Evolutionary conservation across 441 rosid species (phyloP).

Genomic region (Erodium moschatum): DNA sequence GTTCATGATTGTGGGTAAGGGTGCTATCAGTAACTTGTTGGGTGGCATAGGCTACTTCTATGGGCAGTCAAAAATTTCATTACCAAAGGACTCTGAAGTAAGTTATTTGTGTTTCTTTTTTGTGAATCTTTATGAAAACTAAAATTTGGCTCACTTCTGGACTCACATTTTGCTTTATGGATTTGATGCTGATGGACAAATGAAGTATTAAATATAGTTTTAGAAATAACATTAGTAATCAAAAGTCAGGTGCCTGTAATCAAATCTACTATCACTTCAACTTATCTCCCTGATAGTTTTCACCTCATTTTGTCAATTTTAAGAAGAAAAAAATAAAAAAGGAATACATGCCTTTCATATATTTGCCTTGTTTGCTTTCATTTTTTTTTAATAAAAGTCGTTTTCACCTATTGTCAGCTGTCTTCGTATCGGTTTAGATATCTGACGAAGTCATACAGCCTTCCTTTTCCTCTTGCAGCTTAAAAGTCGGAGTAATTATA

Average conservation of each 20-base stretch:
- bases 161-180: constrained; percentile 3
- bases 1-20: constrained; percentile 63
- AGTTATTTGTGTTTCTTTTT: constrained; percentile 28
- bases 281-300: too few relatives aligned
- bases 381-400: not conserved
- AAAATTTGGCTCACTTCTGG: constrained; percentile 7
- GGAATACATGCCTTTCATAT: not conserved
- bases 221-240: too few relatives aligned
- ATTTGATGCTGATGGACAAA: too few relatives aligned
- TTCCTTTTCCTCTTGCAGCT: constrained; percentile 46
- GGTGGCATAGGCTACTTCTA: constrained; percentile 95
- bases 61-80: constrained; percentile 75
- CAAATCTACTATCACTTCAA: too few relatives aligned
- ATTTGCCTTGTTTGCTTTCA: not conserved
- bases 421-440: constrained; percentile 20
- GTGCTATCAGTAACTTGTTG: constrained; percentile 81
- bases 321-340: too few relatives aligned
- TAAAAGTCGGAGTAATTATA: constrained; percentile 40
- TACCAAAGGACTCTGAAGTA: constrained; percentile 50
- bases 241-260: too few relatives aligned
- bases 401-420: constrained; percentile 10
- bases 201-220: too few relatives aligned
- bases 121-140: not conserved
- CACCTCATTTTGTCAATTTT: too few relatives aligned
- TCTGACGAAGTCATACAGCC: constrained; percentile 32